Evolutionary conservation across 768 basidiomycete genomes (phyloP).

Genomic region (Mycena amicta): DNA sequence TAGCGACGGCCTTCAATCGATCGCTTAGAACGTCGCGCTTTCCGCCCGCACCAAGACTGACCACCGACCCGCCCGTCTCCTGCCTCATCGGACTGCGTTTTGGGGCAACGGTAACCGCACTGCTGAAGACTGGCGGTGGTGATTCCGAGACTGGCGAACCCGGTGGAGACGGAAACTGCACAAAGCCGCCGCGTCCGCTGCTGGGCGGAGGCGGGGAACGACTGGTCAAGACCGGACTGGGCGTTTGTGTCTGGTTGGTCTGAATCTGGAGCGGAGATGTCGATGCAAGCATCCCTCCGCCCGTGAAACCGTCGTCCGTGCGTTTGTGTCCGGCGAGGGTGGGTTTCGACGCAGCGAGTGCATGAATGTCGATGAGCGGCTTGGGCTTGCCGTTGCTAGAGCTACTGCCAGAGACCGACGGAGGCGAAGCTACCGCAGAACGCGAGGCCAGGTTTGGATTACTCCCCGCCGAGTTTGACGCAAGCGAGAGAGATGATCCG

Average conservation of each 20-base stretch:
- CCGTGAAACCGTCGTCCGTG: slow-evolving; percentile 40
- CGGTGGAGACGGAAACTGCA: slow-evolving; percentile 19
- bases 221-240: slow-evolving; percentile 17
- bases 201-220: slow-evolving; percentile 16
- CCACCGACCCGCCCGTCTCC: background rate
- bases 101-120: background rate
- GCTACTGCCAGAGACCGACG: no score
- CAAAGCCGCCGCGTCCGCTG: slow-evolving; percentile 1
- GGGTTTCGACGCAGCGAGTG: slow-evolving; percentile 33
- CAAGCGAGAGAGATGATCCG: slow-evolving; percentile 58
- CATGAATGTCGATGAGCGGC: slow-evolving; percentile 55
- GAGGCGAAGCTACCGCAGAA: no score
- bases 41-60: background rate
- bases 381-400: slow-evolving; percentile 33
- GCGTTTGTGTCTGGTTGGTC: background rate
- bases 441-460: slow-evolving; percentile 1
- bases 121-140: slow-evolving; percentile 13
- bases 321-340: slow-evolving; percentile 9
- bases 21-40: slow-evolving; percentile 45
- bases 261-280: background rate
- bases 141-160: slow-evolving; percentile 12
- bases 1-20: slow-evolving; percentile 41
- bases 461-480: slow-evolving; percentile 22
- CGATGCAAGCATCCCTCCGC: slow-evolving; percentile 32
- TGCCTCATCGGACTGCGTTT: slow-evolving; percentile 23